Base-by-base conservation (phyloP, 306 rosid genomes). In the Lathyrus oleraceus region DNA sequence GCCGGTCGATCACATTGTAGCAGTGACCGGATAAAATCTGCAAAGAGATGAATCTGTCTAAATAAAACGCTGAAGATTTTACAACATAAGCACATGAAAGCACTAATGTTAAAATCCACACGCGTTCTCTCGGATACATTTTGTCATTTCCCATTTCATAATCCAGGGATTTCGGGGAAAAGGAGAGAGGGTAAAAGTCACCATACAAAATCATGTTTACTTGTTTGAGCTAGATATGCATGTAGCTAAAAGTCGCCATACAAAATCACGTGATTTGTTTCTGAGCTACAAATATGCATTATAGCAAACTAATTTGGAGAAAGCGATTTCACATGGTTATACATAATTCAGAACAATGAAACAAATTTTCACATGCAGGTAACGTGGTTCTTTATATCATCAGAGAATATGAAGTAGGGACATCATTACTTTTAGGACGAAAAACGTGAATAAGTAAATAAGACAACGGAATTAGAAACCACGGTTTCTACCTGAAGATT, bases 401-500 rank as follows among this genome's bases (percentile, higher is more conserved):
- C 16, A 62, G 64, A 44, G 25, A 49, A 48, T 49, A 48, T 23
- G 27, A 38, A 25, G 17, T 16, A 38, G 16, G 64, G 51, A 49
- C 3, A 39, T 14, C 16, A 32, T 11, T 6, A 10, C 43, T 62
- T 19, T 61, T 15, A 42, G 44, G 35, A 16, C 28, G 7, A 13
- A 62, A 69, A 47, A n/a, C 60, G 21, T 20, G 30, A 3, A 72
- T 0, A 35, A 21, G 38, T 19, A 39, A 39, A 63, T 36, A 48
- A 21, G 61, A 57, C 40, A 68, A 51, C 14, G 20, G 65, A 44
- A 76, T 25, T 10, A 16, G 21, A 68, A 48, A 42, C 49, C 52
- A 39, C 10, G 13, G 48, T 57, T 10, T 71, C 13, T 67, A 88
- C 87, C 84, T 65, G 81, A 68, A 72, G 56, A 20, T 9, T 70